phyloP scores from a whole-genome alignment of 371 early-diverging fungal genomes.

The Lichtheimia ramosa region DNA sequence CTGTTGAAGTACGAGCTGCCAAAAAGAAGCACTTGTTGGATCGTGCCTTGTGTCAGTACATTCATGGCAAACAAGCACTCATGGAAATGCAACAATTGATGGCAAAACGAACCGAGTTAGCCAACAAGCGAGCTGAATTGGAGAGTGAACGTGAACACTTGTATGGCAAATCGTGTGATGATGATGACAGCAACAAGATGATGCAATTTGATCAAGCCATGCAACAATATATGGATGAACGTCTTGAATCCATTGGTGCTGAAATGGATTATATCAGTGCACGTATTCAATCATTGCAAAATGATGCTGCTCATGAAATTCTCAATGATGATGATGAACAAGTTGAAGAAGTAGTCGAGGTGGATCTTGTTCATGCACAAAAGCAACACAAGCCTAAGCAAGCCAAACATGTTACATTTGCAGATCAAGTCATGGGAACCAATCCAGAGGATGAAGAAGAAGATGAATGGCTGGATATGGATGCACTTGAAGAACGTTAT shows the following conservation, averaged over 20 bases:
- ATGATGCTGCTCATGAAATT: conserved; percentile 60
- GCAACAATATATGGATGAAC: conserved; percentile 76
- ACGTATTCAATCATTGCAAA: conserved; percentile 67
- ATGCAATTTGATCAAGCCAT: conserved; percentile 48
- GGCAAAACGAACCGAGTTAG: conserved; percentile 54
- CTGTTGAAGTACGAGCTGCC: conserved; percentile 29
- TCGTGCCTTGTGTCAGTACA: conserved; percentile 41
- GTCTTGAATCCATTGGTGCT: conserved; percentile 78
- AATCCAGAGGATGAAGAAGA: conserved; percentile 41
- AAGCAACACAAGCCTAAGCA: not conserved
- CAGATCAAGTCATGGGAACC: conserved; percentile 27
- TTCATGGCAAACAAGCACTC: conserved; percentile 47
- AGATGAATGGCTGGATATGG: conserved; percentile 48
- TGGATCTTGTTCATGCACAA: conserved; percentile 9
- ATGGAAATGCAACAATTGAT: conserved; percentile 42
- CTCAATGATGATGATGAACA: conserved; percentile 41
- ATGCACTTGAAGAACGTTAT: conserved; percentile 55
- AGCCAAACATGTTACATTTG: conserved; percentile 42
- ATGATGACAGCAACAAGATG: conserved; percentile 35
- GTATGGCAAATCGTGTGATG: conserved; percentile 46
- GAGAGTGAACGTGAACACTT: conserved; percentile 64
- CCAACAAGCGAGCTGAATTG: conserved; percentile 65
- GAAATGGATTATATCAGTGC: conserved; percentile 76
- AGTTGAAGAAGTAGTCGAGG: conserved; percentile 23
- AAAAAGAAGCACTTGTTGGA: conserved; percentile 62